A percentile compares a stretch with the other conserved stretches of the same genome.
These are phyloP conservation scores for Tylopilus subfusipes DNA, from an alignment of 768 basidiomycete species.

Conservation along the genomic window DNA sequence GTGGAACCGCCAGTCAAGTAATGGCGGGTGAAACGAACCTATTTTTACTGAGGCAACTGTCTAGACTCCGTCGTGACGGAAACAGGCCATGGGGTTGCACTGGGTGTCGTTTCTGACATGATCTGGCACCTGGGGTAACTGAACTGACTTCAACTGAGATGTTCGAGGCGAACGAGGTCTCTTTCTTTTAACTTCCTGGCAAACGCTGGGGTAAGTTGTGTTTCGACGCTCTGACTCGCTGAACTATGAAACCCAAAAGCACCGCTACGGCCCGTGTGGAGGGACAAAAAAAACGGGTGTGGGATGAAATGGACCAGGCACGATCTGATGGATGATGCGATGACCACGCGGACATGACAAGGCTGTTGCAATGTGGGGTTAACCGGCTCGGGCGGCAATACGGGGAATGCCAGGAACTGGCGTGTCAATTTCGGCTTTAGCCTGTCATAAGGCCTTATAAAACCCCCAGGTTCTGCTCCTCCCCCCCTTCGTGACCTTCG, in stretches of 20 bases:
- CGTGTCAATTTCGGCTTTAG: not conserved
- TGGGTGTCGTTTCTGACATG: not conserved
- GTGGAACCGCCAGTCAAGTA: not conserved
- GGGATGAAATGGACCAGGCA: slow-evolving; percentile 6
- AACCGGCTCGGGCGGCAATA: slow-evolving; percentile 1
- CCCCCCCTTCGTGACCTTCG: not conserved
- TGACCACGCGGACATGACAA: slow-evolving; percentile 21
- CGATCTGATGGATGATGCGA: slow-evolving; percentile 2
- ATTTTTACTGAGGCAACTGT: not conserved
- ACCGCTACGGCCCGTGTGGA: not conserved
- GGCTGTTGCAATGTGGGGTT: slow-evolving; percentile 23
- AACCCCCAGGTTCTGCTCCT: not conserved
- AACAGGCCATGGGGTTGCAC: not conserved
- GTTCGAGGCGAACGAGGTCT: not conserved
- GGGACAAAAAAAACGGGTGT: not conserved
- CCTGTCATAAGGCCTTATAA: not conserved
- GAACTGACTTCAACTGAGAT: too few relatives aligned
- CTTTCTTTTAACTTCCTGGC: not conserved
- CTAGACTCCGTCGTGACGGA: not conserved
- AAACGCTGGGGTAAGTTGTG: not conserved
- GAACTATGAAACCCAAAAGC: not conserved
- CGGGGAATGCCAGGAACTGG: not conserved
- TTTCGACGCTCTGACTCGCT: not conserved
- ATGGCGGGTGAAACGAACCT: not conserved
- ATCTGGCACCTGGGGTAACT: not conserved